A percentile compares a stretch with the other conserved stretches of the same genome.
Conservation (phyloP, 2,329 filamentous ascomycete species). For the Simplicillium sp. region DNA sequence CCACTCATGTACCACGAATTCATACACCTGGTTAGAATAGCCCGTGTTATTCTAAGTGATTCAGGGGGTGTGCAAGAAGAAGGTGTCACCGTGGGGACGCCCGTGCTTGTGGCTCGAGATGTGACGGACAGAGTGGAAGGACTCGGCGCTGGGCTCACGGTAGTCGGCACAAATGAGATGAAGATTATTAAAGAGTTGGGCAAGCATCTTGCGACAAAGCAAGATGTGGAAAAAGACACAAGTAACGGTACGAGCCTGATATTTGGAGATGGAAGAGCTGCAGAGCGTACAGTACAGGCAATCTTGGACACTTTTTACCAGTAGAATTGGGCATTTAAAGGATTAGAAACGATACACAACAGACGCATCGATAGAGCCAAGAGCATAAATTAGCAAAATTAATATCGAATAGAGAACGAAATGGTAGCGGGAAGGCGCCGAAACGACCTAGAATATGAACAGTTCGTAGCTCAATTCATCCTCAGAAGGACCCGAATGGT, state of each 20-base stretch:
- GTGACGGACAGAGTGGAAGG: not conserved
- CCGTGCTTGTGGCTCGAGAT: not conserved
- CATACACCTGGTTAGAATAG: not conserved
- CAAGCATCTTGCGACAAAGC: not conserved
- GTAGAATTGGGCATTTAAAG: too few relatives aligned
- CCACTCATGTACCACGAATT: not conserved
- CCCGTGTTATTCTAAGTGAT: not conserved
- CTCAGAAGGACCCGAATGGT: too few relatives aligned
- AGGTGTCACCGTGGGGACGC: not conserved
- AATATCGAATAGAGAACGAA: too few relatives aligned
- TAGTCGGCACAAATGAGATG: not conserved
- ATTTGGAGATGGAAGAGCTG: not conserved
- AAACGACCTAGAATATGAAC: too few relatives aligned
- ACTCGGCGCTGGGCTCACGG: not conserved
- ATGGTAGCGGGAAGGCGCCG: too few relatives aligned
- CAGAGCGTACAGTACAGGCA: not conserved
- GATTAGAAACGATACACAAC: too few relatives aligned
- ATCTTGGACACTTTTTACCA: not conserved
- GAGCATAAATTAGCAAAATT: too few relatives aligned
- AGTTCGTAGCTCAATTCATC: too few relatives aligned
- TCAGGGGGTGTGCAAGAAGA: not conserved
- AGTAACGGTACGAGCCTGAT: not conserved
- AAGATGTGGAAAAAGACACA: not conserved
- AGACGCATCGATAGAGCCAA: too few relatives aligned
- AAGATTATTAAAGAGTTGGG: not conserved